phyloP scores from a whole-genome alignment of 306 rosid species.

The Quercus engelmannii region DNA sequence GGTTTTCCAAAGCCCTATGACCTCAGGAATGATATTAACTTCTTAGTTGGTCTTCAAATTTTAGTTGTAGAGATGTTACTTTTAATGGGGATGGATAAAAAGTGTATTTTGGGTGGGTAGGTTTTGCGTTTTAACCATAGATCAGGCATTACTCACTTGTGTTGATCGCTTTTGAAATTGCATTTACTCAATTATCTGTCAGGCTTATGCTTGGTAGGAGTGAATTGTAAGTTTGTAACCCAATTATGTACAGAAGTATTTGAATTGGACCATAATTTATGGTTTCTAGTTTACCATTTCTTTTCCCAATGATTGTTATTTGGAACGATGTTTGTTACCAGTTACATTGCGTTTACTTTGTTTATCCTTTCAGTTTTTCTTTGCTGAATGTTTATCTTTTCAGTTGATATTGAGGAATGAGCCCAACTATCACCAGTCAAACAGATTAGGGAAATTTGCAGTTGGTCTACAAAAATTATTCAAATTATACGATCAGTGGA shows the following conservation, averaged over 20 bases:
- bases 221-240: neutral
- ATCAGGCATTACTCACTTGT: neutral
- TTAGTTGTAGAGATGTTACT: neutral
- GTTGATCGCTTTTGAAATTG: neutral
- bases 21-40: neutral
- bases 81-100: neutral
- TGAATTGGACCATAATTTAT: neutral
- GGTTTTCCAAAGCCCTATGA: neutral
- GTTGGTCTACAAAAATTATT: neutral
- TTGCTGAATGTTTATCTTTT: neutral
- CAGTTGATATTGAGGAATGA: neutral
- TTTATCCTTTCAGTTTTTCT: neutral
- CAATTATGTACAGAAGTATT: constrained; percentile 7
- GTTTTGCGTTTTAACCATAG: constrained; percentile 13
- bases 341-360: neutral
- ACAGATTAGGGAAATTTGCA: neutral
- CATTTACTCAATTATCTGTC: neutral
- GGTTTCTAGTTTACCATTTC: neutral
- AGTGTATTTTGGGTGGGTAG: constrained; percentile 5
- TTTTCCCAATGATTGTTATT: neutral
- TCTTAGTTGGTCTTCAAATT: neutral
- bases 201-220: constrained; percentile 5
- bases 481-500: neutral
- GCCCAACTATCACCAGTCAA: neutral
- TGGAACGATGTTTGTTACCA: neutral